phyloP scores from a whole-genome alignment of 192 early-diverging fungal genomes.

The Phycomyces nitens region DNA sequence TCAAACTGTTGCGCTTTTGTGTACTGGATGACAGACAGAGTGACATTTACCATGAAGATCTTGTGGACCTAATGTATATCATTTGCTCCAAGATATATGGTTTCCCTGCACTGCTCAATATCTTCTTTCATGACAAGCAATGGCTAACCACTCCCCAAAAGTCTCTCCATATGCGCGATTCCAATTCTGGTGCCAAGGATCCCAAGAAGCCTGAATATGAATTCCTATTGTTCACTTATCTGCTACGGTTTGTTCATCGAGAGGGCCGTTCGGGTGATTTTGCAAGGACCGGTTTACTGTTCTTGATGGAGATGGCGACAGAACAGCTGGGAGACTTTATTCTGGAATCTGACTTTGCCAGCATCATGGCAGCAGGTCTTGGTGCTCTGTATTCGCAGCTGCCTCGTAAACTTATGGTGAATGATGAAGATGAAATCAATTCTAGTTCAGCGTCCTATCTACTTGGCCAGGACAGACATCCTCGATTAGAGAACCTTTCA shows the following conservation, averaged over 20 bases:
- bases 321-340: constrained; percentile 81
- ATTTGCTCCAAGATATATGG: constrained; percentile 80
- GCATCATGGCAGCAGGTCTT: constrained; percentile 77
- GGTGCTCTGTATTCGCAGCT: constrained; percentile 90
- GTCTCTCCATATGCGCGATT: constrained; percentile 11
- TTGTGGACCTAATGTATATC: constrained; percentile 71
- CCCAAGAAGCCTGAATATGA: constrained; percentile 58
- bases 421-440: constrained; percentile 36
- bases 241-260: constrained; percentile 84
- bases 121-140: constrained; percentile 71
- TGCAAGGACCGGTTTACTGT: constrained; percentile 79
- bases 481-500: background rate
- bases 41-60: constrained; percentile 56
- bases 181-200: background rate
- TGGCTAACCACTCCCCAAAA: constrained; percentile 60
- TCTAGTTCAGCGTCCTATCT: constrained; percentile 25
- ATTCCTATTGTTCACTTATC: constrained; percentile 86
- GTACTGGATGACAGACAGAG: constrained; percentile 52
- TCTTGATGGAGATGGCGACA: constrained; percentile 78
- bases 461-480: constrained; percentile 31
- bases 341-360: constrained; percentile 76
- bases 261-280: constrained; percentile 85
- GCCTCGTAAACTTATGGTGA: constrained; percentile 67
- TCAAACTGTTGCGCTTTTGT: constrained; percentile 69
- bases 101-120: constrained; percentile 64